Conservation (phyloP, 2,329 filamentous ascomycete species). For the Fusarium globosum region DNA sequence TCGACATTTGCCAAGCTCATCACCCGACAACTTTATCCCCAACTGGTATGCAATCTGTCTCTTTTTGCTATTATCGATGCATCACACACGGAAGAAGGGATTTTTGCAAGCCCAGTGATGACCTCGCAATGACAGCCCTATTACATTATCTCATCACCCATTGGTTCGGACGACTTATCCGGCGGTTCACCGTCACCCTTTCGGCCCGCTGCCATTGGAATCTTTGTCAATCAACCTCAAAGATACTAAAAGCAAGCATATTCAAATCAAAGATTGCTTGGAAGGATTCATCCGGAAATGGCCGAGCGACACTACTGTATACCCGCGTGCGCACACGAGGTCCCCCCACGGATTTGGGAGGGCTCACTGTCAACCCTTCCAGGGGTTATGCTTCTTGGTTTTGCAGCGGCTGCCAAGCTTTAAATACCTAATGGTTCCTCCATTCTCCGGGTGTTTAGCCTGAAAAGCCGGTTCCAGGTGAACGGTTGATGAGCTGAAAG, state of each 20-base stretch:
- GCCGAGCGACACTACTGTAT: not conserved
- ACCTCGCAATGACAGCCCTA: not conserved
- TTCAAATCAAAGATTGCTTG: not conserved
- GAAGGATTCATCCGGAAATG: constrained; percentile 22
- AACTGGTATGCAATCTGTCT: not conserved
- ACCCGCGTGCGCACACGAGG: not conserved
- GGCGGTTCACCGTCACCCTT: not conserved
- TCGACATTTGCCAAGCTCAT: not conserved
- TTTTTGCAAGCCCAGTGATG: not conserved
- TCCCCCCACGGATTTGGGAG: constrained; percentile 14
- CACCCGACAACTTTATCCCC: not conserved
- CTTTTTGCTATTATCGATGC: not conserved
- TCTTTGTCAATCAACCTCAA: not conserved
- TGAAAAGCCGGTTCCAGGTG: constrained; percentile 22
- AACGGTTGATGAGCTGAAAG: constrained; percentile 21
- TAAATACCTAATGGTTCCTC: not conserved
- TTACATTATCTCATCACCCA: not conserved
- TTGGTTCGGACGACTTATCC: not conserved
- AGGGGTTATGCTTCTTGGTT: not conserved
- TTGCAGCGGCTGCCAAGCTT: constrained; percentile 4
- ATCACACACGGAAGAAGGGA: constrained; percentile 3
- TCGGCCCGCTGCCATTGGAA: not conserved
- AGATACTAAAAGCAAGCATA: not conserved
- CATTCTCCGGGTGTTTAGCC: constrained; percentile 9
- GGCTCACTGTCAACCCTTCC: constrained; percentile 26